phyloP scores from a whole-genome alignment of 371 early-diverging fungal species.

The Nematocida ironsii region DNA sequence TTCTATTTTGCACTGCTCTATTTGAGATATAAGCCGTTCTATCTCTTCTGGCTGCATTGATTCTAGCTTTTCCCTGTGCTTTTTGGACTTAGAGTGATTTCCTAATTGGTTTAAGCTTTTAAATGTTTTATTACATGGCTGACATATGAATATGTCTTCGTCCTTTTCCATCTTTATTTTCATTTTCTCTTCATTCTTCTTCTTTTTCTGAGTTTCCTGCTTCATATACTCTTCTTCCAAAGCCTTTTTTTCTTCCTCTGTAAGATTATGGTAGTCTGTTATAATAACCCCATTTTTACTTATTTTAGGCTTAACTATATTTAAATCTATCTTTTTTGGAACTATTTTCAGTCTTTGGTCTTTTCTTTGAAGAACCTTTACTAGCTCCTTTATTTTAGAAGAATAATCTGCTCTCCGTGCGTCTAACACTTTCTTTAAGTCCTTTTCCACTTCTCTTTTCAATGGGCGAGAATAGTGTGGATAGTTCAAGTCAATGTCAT shows the following conservation, averaged over 20 bases:
- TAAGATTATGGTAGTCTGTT: slow-evolving; percentile 30
- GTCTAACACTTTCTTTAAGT: slow-evolving; percentile 9
- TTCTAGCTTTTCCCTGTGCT: slow-evolving; percentile 49
- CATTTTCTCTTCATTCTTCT: not conserved
- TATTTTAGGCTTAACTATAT: slow-evolving; percentile 33
- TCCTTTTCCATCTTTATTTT: not conserved
- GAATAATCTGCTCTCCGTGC: slow-evolving; percentile 34
- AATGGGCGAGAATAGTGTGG: slow-evolving; percentile 10
- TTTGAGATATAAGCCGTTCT: slow-evolving; percentile 4
- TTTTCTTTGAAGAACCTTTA: slow-evolving; percentile 22
- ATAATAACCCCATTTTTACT: slow-evolving; percentile 46
- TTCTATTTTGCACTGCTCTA: slow-evolving; percentile 40
- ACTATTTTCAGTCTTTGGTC: slow-evolving; percentile 33
- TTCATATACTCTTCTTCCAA: slow-evolving; percentile 17
- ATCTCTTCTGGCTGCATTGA: slow-evolving; percentile 19
- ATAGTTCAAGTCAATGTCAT: slow-evolving; percentile 27
- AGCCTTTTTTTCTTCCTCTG: slow-evolving; percentile 43
- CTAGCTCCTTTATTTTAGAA: slow-evolving; percentile 40
- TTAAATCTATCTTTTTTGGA: slow-evolving; percentile 36
- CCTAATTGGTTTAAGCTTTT: slow-evolving; percentile 56
- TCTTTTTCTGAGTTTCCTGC: not conserved
- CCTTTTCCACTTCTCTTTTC: slow-evolving; percentile 51
- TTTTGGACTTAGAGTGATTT: slow-evolving; percentile 52
- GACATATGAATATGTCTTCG: slow-evolving; percentile 33
- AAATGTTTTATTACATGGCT: slow-evolving; percentile 54